Base-by-base conservation (phyloP, 176 grass and related monocot genomes). In the Triticum urartu region DNA sequence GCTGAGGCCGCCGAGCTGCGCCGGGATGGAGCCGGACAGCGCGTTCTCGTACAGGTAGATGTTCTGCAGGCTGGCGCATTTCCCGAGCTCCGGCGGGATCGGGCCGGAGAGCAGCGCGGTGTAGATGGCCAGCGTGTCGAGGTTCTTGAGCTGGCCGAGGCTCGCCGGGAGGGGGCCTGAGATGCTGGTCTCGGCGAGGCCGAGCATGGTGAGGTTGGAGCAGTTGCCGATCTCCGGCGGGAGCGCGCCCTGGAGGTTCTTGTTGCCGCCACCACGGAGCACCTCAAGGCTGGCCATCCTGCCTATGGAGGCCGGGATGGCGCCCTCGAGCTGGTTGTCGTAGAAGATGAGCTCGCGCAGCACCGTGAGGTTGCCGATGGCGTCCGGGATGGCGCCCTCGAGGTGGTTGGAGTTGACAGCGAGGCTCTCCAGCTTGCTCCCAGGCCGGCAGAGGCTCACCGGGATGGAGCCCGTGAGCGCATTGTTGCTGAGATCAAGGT, bases 141-240 rank as follows among this genome's bases (percentile, higher is more conserved):
- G 92, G 36, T 72, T 95, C 87, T 87, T 93, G 32, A 94, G 91
- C 39, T 54, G 35, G 64, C 90, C 87, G 11, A 97, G 80, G 6
- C 52, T 88, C 9, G 90, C 47, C 18, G 95, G 92, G 68, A 97
- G 89, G 0, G 85, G 59, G 0, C 95, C 92, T 1, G 92, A 95
- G 79, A 98, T 47, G 30, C 96, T 79, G 25, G 96, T 98, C 78
- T 98, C 96, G 5, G 96, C 96, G 33, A 98, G 90, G 73, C 96
- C 96, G 21, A 98, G 87, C 90, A 95, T 87, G 81, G 84, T 84
- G 56, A 98, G 83, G 24, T 82, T 86, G 68, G 89, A 66, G 87
- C 92, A 94, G 43, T 89, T 80, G 60, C 90, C 92, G 8, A 95
- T 91, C 75, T 91, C 89, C 10, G 72, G n/a, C 5, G 95, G 92